Percentiles rank a stretch among this genome's conserved stretches.
phyloP scores from a whole-genome alignment of 371 early-diverging fungal species.

The Cokeromyces recurvatus region DNA sequence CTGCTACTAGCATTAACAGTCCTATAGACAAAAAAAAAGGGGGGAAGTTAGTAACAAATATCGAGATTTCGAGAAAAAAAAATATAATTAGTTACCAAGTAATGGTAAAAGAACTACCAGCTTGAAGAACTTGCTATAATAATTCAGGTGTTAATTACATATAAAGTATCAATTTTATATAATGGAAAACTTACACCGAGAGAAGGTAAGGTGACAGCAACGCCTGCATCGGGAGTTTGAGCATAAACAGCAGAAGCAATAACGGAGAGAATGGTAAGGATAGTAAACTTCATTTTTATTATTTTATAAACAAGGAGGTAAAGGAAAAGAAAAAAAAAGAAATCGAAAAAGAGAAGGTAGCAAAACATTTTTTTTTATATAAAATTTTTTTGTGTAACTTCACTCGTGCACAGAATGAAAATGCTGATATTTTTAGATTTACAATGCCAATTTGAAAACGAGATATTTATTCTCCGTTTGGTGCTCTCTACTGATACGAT shows the following conservation, averaged over 20 bases:
- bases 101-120: slow-evolving; percentile 24
- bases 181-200: slow-evolving; percentile 25
- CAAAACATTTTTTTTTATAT: not conserved
- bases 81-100: slow-evolving; percentile 32
- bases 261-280: slow-evolving; percentile 11
- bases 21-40: too few relatives aligned
- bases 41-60: not conserved
- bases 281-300: slow-evolving; percentile 15
- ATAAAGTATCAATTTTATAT: not conserved
- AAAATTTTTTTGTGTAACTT: not conserved
- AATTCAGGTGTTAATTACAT: not conserved
- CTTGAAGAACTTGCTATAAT: slow-evolving; percentile 27
- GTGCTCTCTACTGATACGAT: too few relatives aligned
- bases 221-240: slow-evolving; percentile 15
- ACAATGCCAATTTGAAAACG: too few relatives aligned
- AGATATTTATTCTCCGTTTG: too few relatives aligned
- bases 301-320: not conserved
- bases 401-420: too few relatives aligned
- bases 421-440: too few relatives aligned
- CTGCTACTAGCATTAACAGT: slow-evolving; percentile 11
- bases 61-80: too few relatives aligned
- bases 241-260: slow-evolving; percentile 9
- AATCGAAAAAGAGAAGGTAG: not conserved
- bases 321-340: not conserved
- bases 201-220: slow-evolving; percentile 23